Conservation (phyloP, 2,329 filamentous ascomycete genomes). For the Cladobotryum protrusum region DNA sequence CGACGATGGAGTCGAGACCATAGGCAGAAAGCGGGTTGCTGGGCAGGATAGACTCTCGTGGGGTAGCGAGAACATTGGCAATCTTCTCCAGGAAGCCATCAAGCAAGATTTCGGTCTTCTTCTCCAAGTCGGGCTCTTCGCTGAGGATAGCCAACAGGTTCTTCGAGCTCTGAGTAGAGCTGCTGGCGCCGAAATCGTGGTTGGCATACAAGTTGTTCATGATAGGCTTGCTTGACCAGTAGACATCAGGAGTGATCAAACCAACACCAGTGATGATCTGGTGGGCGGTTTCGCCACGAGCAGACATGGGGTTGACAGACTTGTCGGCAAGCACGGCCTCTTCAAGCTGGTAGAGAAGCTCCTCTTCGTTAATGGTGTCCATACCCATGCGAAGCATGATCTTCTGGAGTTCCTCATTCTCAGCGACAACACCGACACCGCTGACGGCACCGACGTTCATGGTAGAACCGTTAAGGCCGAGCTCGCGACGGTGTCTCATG, state of each 20-base stretch:
- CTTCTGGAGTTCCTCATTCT: slow-evolving; percentile 12
- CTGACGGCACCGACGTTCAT: slow-evolving; percentile 31
- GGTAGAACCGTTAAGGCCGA: slow-evolving; percentile 25
- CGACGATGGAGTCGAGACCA: slow-evolving; percentile 19
- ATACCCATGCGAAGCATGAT: slow-evolving; percentile 15
- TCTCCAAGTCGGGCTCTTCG: slow-evolving; percentile 9
- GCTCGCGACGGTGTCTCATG: slow-evolving; percentile 22
- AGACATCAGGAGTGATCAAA: slow-evolving; percentile 18
- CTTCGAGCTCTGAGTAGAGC: slow-evolving; percentile 13
- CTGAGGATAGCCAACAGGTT: slow-evolving; percentile 14
- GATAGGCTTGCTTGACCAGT: slow-evolving; percentile 19
- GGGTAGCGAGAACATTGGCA: slow-evolving; percentile 12
- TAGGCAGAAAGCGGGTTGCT: slow-evolving; percentile 16
- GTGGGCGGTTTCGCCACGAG: slow-evolving; percentile 16
- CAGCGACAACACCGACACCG: slow-evolving; percentile 16
- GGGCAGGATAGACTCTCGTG: slow-evolving; percentile 11
- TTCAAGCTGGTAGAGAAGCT: slow-evolving; percentile 19
- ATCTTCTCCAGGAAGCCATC: slow-evolving; percentile 17
- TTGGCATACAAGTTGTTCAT: slow-evolving; percentile 20
- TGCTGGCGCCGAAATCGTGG: slow-evolving; percentile 16
- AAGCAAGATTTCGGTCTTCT: slow-evolving; percentile 12
- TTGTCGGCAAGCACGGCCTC: slow-evolving; percentile 16
- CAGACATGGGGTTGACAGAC: slow-evolving; percentile 4
- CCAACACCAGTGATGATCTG: slow-evolving; percentile 20
- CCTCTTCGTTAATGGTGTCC: slow-evolving; percentile 17